phyloP scores from a whole-genome alignment of 129 eudicot genomes.

The Gnaphalium uliginosum region DNA sequence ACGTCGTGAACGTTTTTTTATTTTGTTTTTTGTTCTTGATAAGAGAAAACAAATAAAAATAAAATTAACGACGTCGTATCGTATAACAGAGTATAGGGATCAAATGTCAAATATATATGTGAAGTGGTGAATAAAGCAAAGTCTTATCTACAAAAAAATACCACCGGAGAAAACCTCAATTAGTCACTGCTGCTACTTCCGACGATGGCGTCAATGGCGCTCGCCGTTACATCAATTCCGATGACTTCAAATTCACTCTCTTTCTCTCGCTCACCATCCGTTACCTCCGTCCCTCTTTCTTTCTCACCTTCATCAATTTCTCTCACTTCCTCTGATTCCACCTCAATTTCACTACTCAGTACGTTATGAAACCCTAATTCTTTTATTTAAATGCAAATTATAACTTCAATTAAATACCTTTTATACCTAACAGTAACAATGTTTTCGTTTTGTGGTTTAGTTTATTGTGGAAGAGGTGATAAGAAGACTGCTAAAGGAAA shows the following conservation, averaged over 20 bases:
- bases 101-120: not conserved
- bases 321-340: slow-evolving; percentile 19
- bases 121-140: not conserved
- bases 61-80: not conserved
- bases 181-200: not conserved
- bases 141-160: not conserved
- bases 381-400: not conserved
- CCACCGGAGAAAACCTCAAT: not conserved
- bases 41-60: not conserved
- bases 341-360: slow-evolving; percentile 39
- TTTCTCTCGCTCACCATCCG: slow-evolving; percentile 32
- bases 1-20: not conserved
- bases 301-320: slow-evolving; percentile 30
- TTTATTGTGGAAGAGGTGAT: slow-evolving; percentile 89
- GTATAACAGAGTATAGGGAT: not conserved
- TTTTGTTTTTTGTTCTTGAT: not conserved
- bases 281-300: slow-evolving; percentile 42
- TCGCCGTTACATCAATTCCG: slow-evolving; percentile 33
- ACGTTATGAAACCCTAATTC: slow-evolving; percentile 22
- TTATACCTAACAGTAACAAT: slow-evolving; percentile 1
- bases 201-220: slow-evolving; percentile 41
- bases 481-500: slow-evolving; percentile 93
- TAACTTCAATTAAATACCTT: not conserved
- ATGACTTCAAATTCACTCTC: slow-evolving; percentile 35
- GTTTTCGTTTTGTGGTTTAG: slow-evolving; percentile 36